These are phyloP conservation scores for Postia placenta DNA, from an alignment of 768 basidiomycete genomes.

Conservation along the genomic window DNA sequence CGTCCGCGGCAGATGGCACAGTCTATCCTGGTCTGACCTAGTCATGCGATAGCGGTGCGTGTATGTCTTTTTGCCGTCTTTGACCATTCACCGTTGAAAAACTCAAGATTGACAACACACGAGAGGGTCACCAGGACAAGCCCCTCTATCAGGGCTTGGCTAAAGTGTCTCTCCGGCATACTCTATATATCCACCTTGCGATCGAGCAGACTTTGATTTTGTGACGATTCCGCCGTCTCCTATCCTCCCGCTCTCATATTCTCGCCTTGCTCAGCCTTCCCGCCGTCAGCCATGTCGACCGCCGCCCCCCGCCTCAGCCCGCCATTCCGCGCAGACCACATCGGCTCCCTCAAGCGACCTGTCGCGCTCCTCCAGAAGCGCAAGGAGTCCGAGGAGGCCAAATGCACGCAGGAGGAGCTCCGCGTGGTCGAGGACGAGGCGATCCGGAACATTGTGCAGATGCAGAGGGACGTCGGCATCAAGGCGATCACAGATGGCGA, in stretches of 20 bases:
- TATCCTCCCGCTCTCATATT: not conserved
- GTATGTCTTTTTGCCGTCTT: not conserved
- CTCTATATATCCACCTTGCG: not conserved
- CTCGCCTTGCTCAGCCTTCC: not conserved
- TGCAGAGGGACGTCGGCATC: constrained; percentile 51
- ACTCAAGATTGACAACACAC: not conserved
- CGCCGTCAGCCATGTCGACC: not conserved
- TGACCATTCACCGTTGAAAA: not conserved
- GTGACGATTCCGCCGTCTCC: not conserved
- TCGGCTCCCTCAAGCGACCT: constrained; percentile 58
- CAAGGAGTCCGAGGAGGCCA: constrained; percentile 33
- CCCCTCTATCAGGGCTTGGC: not conserved
- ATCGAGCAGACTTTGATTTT: not conserved
- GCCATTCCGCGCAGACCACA: constrained; percentile 48
- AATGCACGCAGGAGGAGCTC: constrained; percentile 39
- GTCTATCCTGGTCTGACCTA: too few relatives aligned
- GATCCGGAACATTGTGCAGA: constrained; percentile 43
- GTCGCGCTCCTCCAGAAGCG: constrained; percentile 42
- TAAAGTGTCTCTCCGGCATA: not conserved
- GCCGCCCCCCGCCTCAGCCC: constrained; percentile 18
- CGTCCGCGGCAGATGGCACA: too few relatives aligned
- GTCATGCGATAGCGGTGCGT: not conserved
- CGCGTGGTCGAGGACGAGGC: constrained; percentile 44
- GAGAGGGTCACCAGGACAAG: not conserved
- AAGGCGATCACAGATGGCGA: constrained; percentile 63